phyloP scores from a whole-genome alignment of 805 yeast species.

The Pichia nanzhaoensis region DNA sequence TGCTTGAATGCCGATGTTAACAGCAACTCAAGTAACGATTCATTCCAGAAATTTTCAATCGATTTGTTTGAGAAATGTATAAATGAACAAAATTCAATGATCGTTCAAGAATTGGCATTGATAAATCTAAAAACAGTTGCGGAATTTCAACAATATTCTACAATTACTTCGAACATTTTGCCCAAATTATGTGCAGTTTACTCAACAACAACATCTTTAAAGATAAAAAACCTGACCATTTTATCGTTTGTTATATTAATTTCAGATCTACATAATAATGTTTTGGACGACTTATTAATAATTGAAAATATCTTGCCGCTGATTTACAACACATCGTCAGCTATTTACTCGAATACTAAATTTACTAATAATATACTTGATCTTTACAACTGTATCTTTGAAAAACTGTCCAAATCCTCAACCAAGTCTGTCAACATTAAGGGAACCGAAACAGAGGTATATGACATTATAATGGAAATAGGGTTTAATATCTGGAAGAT shows the following conservation, averaged over 20 bases:
- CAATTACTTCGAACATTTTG: conserved; percentile 66
- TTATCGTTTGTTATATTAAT: conserved; percentile 53
- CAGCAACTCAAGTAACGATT: conserved; percentile 18
- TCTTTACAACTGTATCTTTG: conserved; percentile 27
- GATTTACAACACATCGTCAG: conserved; percentile 35
- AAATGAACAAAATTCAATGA: conserved; percentile 10
- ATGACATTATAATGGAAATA: conserved; percentile 27
- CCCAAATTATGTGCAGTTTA: conserved; percentile 69
- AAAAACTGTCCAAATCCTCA: conserved; percentile 19
- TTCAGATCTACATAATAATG: conserved; percentile 34
- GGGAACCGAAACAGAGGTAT: conserved; percentile 21
- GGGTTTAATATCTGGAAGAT: conserved; percentile 33
- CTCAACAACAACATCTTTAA: conserved; percentile 75
- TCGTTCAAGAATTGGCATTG: conserved; percentile 31
- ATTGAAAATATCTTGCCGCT: conserved; percentile 79
- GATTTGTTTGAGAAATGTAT: conserved; percentile 30
- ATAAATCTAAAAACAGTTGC: conserved; percentile 23
- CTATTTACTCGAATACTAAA: conserved; percentile 23
- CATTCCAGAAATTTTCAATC: conserved; percentile 26
- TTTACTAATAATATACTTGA: conserved; percentile 26
- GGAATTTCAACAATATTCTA: conserved; percentile 37
- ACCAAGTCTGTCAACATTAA: conserved; percentile 19
- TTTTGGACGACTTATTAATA: conserved; percentile 64
- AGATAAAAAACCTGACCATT: conserved; percentile 67
- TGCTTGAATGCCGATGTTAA: conserved; percentile 26